Conservation (phyloP, 306 rosid genomes). For the Quercus ilex region DNA sequence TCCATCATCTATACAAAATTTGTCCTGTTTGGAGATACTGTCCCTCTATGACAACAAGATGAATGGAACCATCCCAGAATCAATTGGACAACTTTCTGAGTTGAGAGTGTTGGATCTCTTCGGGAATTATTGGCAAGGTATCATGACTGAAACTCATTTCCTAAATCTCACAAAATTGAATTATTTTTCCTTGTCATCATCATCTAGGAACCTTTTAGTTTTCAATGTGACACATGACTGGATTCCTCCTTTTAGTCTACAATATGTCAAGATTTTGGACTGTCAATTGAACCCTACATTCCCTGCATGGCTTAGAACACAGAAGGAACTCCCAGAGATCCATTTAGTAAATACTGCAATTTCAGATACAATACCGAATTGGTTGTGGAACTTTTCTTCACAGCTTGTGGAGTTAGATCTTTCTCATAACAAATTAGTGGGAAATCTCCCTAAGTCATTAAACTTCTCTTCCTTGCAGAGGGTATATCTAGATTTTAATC, state of each 20-base stretch:
- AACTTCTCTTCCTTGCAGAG: background rate
- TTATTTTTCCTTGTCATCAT: background rate
- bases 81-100: no score
- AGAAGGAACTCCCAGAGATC: constrained; percentile 1
- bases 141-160: no score
- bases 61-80: no score
- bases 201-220: background rate
- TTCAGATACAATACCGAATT: constrained; percentile 17
- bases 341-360: constrained; percentile 3
- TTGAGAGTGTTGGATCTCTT: rapidly evolving
- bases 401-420: background rate
- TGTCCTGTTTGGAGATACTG: no score
- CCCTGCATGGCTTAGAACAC: constrained; percentile 23
- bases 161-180: no score
- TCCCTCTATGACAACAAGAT: no score
- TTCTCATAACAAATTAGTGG: constrained; percentile 6
- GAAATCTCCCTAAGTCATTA: background rate
- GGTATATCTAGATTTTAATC: constrained; percentile 6
- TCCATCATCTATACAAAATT: no score
- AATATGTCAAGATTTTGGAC: background rate
- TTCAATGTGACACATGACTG: background rate
- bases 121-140: no score
- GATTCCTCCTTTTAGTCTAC: background rate
- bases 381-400: constrained; percentile 8
- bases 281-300: background rate